A percentile compares a stretch with the other conserved stretches of the same genome.
Evolutionary conservation across 1,284 basidiomycete genomes (phyloP).

Genomic region (Boletus hoseneyae): DNA sequence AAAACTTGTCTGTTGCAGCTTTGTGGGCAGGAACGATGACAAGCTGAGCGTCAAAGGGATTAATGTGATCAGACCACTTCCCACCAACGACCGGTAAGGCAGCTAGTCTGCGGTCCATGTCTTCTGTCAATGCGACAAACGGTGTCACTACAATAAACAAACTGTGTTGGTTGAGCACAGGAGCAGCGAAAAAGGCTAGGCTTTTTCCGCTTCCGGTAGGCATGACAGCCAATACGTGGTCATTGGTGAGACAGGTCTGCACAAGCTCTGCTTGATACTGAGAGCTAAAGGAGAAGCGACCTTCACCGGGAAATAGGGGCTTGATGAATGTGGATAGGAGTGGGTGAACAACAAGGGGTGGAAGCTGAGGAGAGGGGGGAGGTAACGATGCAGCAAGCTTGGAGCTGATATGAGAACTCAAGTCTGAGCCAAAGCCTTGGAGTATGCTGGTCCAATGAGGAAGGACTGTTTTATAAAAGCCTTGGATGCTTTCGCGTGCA

Average conservation of each 20-base stretch:
- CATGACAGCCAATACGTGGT: constrained; percentile 16
- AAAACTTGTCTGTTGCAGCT: neutral
- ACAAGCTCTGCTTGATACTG: constrained; percentile 2
- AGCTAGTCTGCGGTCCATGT: neutral
- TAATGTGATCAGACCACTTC: neutral
- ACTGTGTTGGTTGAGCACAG: neutral
- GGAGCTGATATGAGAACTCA: neutral
- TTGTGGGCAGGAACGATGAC: constrained; percentile 12
- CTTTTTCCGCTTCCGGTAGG: constrained; percentile 24
- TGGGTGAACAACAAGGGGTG: neutral
- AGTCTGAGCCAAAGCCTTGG: neutral
- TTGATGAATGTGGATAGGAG: too few species aligned
- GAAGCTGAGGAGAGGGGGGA: neutral
- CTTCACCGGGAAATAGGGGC: neutral
- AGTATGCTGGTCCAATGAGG: constrained; percentile 1
- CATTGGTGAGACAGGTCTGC: neutral
- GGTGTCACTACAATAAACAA: constrained; percentile 21
- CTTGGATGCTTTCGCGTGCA: neutral
- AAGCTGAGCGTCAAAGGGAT: neutral
- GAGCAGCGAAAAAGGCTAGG: constrained; percentile 15
- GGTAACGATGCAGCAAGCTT: too few species aligned
- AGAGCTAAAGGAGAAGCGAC: neutral
- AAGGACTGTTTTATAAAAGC: neutral
- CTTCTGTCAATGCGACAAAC: constrained; percentile 8
- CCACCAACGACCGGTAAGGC: neutral